A percentile compares a stretch with the other conserved stretches of the same genome.
These are phyloP conservation scores for Dendryphion nanum DNA, from an alignment of 2,329 filamentous ascomycete genomes.

Conservation along the genomic window DNA sequence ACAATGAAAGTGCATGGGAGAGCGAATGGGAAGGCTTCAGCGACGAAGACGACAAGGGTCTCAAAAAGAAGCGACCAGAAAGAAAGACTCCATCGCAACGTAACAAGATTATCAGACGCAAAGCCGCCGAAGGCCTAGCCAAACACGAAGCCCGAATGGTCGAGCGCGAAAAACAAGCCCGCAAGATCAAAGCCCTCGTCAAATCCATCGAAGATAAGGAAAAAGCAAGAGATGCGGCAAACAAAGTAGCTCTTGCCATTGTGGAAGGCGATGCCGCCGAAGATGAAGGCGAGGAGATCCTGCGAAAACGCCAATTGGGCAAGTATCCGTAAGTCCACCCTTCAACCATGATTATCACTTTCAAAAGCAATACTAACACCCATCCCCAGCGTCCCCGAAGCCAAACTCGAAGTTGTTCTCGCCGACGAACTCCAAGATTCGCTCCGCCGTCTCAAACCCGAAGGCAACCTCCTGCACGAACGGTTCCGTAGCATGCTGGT, in stretches of 20 bases:
- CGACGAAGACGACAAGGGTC: slow-evolving; percentile 52
- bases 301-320: slow-evolving; percentile 73
- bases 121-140: slow-evolving; percentile 76
- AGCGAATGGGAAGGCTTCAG: slow-evolving; percentile 68
- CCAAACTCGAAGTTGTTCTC: slow-evolving; percentile 49
- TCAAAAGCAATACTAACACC: background rate
- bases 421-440: slow-evolving; percentile 53
- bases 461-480: slow-evolving; percentile 93
- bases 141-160: slow-evolving; percentile 76
- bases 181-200: slow-evolving; percentile 69
- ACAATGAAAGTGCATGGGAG: slow-evolving; percentile 92
- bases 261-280: slow-evolving; percentile 23
- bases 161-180: slow-evolving; percentile 68
- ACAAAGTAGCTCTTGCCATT: slow-evolving; percentile 23
- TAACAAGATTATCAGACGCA: slow-evolving; percentile 84
- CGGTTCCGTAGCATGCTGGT: slow-evolving; percentile 86
- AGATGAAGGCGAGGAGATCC: slow-evolving; percentile 40
- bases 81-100: slow-evolving; percentile 84
- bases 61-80: slow-evolving; percentile 72
- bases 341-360: background rate
- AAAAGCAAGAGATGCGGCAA: slow-evolving; percentile 34
- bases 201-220: slow-evolving; percentile 63
- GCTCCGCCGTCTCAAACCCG: slow-evolving; percentile 65
- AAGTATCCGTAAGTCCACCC: slow-evolving; percentile 49
- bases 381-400: slow-evolving; percentile 64